Percentiles rank a stretch among this genome's conserved stretches.
Conservation (phyloP, 768 basidiomycete species). For the Mycena olivaceomarginata region DNA sequence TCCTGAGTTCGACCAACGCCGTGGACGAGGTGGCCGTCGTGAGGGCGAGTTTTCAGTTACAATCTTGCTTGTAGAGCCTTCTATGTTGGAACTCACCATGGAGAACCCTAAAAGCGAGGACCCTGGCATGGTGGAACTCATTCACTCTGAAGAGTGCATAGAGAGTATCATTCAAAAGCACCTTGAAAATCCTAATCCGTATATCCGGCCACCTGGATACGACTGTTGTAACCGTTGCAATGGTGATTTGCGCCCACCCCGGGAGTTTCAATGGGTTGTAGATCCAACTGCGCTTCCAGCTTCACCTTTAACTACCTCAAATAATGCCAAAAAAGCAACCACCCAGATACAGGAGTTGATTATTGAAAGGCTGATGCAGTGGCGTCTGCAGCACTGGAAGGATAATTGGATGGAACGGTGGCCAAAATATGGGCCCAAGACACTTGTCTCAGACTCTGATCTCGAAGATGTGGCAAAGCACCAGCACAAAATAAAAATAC, state of each 20-base stretch:
- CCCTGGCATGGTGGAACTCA: slow-evolving; percentile 18
- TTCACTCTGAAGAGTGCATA: slow-evolving; percentile 15
- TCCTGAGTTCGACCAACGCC: slow-evolving; percentile 41
- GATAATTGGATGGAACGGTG: not conserved
- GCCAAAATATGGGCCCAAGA: not conserved
- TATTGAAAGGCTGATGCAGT: not conserved
- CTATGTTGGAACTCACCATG: not conserved
- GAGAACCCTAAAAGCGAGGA: not conserved
- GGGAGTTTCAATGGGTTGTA: slow-evolving; percentile 20
- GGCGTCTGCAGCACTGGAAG: not conserved
- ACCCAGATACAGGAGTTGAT: not conserved
- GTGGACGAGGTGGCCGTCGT: not conserved
- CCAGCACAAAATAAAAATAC: not conserved
- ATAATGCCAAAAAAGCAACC: not conserved
- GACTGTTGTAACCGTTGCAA: slow-evolving; percentile 38
- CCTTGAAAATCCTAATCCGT: not conserved
- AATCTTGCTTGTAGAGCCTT: slow-evolving; percentile 25
- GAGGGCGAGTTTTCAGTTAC: not conserved
- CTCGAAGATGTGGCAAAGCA: not conserved
- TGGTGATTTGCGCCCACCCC: not conserved
- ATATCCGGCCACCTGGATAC: not conserved
- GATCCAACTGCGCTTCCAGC: not conserved
- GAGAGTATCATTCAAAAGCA: slow-evolving; percentile 34
- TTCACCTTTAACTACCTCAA: not conserved
- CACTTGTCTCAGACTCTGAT: not conserved